Conservation (phyloP, 495 filamentous ascomycete species). For the Endocarpon pusillum region DNA sequence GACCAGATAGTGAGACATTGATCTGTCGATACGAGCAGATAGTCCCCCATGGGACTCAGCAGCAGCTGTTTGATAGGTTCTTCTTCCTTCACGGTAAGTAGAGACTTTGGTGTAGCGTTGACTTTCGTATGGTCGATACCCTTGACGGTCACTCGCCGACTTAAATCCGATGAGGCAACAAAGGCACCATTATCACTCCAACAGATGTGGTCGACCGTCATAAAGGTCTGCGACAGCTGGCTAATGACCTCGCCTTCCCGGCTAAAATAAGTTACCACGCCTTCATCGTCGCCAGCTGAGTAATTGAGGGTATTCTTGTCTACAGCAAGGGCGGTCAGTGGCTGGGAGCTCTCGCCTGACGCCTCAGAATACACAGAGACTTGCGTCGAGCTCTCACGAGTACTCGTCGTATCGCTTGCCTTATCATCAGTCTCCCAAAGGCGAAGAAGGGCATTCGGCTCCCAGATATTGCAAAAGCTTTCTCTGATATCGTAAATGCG, state of each 20-base stretch:
- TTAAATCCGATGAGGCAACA: conserved; percentile 4
- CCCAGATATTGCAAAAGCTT: conserved; percentile 13
- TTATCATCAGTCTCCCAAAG: conserved; percentile 10
- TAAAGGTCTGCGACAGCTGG: neutral
- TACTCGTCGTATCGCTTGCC: conserved; percentile 6
- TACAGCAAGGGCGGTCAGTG: conserved; percentile 4
- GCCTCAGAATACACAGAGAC: conserved; percentile 7
- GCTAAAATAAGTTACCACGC: too few species aligned
- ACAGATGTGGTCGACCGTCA: conserved; percentile 1
- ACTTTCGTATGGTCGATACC: neutral
- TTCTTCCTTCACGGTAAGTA: too few species aligned
- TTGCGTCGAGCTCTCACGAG: conserved; percentile 7
- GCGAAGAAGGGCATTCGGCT: conserved; percentile 12
- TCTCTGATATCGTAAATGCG: conserved; percentile 17
- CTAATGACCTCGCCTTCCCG: too few species aligned
- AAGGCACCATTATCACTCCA: conserved; percentile 5
- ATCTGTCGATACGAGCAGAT: too few species aligned
- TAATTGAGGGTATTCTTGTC: neutral
- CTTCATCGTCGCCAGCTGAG: conserved; percentile 4
- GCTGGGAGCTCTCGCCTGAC: neutral
- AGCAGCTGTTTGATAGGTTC: too few species aligned
- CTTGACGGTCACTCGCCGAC: conserved; percentile 5
- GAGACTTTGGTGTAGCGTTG: neutral
- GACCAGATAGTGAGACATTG: too few species aligned
- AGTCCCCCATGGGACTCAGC: too few species aligned